Conservation (phyloP, 2,329 filamentous ascomycete genomes). For the Decorospora gaudefroyi region DNA sequence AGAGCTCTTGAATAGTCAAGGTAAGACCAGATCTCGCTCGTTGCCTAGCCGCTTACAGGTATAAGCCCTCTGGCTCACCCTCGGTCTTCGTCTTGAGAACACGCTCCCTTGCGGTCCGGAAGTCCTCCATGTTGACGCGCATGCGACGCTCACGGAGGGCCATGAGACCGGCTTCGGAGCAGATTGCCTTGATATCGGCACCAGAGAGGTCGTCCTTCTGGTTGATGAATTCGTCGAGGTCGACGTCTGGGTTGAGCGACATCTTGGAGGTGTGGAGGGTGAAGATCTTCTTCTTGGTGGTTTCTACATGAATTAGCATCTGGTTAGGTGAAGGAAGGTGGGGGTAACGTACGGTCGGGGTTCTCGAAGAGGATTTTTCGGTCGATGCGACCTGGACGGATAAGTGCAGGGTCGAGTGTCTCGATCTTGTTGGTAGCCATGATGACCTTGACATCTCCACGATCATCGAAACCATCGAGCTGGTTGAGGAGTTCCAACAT, state of each 20-base stretch:
- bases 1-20: constrained; percentile 8
- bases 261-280: constrained; percentile 98
- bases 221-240: constrained; percentile 96
- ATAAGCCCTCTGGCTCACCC: constrained; percentile 96
- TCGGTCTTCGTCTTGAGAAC: constrained; percentile 99
- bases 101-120: constrained; percentile 86
- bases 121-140: constrained; percentile 99
- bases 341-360: constrained; percentile 62
- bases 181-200: constrained; percentile 98
- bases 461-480: constrained; percentile 97
- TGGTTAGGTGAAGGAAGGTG: neutral
- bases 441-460: constrained; percentile 98
- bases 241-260: constrained; percentile 94
- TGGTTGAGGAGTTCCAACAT: constrained; percentile 99
- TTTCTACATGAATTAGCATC: constrained; percentile 69
- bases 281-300: constrained; percentile 98
- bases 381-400: constrained; percentile 96
- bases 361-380: constrained; percentile 88
- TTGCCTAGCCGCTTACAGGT: constrained; percentile 68
- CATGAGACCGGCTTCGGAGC: constrained; percentile 93
- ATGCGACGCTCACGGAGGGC: constrained; percentile 93
- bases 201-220: constrained; percentile 98
- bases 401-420: constrained; percentile 91
- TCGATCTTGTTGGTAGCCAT: constrained; percentile 99
- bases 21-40: constrained; percentile 3